Percentiles rank a stretch among this genome's conserved stretches.
Evolutionary conservation across 441 rosid genomes (phyloP).

Genomic region (Arabidopsis lyrata): DNA sequence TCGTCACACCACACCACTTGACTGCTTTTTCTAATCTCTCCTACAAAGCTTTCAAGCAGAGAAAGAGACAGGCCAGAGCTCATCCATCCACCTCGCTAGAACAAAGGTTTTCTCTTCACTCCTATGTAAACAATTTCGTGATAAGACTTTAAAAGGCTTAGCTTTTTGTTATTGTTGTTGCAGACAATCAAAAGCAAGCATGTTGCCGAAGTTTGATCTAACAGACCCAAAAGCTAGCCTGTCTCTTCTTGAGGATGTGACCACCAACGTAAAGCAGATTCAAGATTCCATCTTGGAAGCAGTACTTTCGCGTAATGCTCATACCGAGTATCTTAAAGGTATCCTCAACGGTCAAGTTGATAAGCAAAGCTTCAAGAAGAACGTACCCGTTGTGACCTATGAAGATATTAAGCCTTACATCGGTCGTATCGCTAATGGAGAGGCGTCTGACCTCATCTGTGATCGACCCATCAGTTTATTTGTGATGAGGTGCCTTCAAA

Average conservation of each 20-base stretch:
- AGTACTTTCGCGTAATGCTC: slow-evolving; percentile 55
- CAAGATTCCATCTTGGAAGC: slow-evolving; percentile 56
- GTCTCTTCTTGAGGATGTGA: slow-evolving; percentile 62
- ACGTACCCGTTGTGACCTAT: slow-evolving; percentile 64
- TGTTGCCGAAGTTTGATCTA: slow-evolving; percentile 43
- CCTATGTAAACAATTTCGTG: background rate
- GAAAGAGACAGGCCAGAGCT: background rate
- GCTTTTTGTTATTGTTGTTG: background rate
- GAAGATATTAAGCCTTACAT: slow-evolving; percentile 67
- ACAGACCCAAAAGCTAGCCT: slow-evolving; percentile 51
- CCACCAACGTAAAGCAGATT: slow-evolving; percentile 56
- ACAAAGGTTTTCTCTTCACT: slow-evolving; percentile 9
- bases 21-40: slow-evolving; percentile 1
- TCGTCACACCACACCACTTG: slow-evolving; percentile 21
- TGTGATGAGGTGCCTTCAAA: slow-evolving; percentile 34
- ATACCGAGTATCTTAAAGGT: slow-evolving; percentile 58
- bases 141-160: background rate
- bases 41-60: slow-evolving; percentile 5
- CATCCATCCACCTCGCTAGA: slow-evolving; percentile 8
- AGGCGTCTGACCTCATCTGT: slow-evolving; percentile 55
- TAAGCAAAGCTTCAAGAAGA: slow-evolving; percentile 58
- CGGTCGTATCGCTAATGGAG: slow-evolving; percentile 69
- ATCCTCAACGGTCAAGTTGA: slow-evolving; percentile 52
- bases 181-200: slow-evolving; percentile 20
- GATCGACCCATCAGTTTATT: slow-evolving; percentile 55